Conservation (phyloP, 139 green algal genomes). For the Edaphochlamys debaryana region DNA sequence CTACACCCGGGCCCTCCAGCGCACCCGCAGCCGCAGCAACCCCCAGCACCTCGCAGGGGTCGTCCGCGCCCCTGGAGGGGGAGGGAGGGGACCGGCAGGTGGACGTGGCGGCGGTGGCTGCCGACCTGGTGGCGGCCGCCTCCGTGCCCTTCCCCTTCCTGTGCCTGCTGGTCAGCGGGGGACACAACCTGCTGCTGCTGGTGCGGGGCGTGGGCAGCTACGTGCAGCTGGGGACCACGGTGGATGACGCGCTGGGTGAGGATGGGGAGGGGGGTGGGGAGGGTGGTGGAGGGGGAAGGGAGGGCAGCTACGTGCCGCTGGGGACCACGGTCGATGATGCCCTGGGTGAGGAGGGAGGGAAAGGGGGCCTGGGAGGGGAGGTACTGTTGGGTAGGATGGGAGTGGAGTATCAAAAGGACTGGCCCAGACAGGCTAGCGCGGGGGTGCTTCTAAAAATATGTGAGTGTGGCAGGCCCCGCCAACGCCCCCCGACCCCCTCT, state of each 20-base stretch:
- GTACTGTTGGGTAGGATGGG: too few species aligned
- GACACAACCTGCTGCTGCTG: conserved; percentile 96
- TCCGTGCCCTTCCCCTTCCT: conserved; percentile 90
- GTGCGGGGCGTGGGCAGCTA: conserved; percentile 89
- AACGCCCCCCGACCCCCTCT: background rate
- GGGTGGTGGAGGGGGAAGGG: background rate
- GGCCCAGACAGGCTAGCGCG: too few species aligned
- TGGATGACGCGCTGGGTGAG: conserved; percentile 95
- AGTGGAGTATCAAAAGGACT: too few species aligned
- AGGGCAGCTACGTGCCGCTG: too few species aligned
- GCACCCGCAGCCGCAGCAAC: background rate
- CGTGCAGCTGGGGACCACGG: conserved; percentile 88
- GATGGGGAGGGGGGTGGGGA: background rate
- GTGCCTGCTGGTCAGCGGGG: conserved; percentile 91
- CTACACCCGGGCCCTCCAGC: background rate
- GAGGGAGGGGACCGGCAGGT: background rate
- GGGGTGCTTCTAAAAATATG: too few species aligned
- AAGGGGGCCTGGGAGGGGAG: too few species aligned
- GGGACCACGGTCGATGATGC: too few species aligned
- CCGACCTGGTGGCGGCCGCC: background rate
- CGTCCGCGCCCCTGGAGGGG: too few species aligned
- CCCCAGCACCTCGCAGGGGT: background rate
- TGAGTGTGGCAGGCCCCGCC: too few species aligned
- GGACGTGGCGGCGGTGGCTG: conserved; percentile 12
- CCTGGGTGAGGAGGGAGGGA: background rate